Base-by-base conservation (phyloP, 331 rosid species). In the Cydonia oblonga region DNA sequence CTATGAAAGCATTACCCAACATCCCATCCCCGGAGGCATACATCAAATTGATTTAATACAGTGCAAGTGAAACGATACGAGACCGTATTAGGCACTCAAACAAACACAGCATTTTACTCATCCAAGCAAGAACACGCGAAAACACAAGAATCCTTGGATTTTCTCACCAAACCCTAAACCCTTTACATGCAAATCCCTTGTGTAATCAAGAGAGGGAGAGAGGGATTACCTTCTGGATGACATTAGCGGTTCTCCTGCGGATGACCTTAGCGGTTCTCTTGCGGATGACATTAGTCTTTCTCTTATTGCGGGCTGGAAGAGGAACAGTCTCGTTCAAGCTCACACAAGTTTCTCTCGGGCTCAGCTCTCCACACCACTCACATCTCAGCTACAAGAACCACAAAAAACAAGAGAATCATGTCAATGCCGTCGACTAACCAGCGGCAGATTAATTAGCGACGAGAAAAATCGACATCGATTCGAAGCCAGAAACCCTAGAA, bases 281-380 rank as follows among this genome's bases (percentile, higher is more conserved):
- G 78, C 89, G 96, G 79, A 89, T n/a, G n/a, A n/a, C n/a, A n/a
- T n/a, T n/a, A n/a, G n/a, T n/a, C n/a, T n/a, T n/a, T n/a, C n/a
- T n/a, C n/a, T n/a, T n/a, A n/a, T n/a, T n/a, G n/a, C n/a, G n/a
- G n/a, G n/a, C 81, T 3, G 92, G 92, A 35, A 88, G 87, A 46
- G 96, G 80, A 80, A 92, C 81, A 69, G 85, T 92, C 51, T 90
- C 98, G 67, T 78, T 85, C 79, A 89, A 80, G 40, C 69, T 26
- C 59, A 93, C 88, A 59, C 87, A 82, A n/a, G 90, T 89, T 80
- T 93, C 98, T 63, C 74, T 93, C 56, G 81, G 87, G 86, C 87
- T 93, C 67, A 87, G 58, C 79, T 93, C 98, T 54, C 97, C 96
- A 20, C 98, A 93, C 23, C 86, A 82, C 54, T 86, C 96, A 62